Conservation (phyloP, 352 stramenopile genomes). For the Phytophthora pini region DNA sequence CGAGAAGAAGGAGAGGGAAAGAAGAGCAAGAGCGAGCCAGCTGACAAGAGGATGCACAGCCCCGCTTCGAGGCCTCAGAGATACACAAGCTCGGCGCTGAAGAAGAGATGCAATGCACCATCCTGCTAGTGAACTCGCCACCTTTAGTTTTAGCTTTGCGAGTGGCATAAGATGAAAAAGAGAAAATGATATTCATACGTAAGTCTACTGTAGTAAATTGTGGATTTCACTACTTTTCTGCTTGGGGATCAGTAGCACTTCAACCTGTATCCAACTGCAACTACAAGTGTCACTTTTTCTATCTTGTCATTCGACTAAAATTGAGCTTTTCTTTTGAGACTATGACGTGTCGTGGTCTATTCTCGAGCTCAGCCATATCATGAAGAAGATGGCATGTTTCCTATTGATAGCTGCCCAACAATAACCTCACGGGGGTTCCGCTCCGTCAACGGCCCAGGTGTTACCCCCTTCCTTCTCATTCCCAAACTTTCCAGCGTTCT, state of each 20-base stretch:
- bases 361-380: neutral
- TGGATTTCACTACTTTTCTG: neutral
- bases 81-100: slow-evolving; percentile 24
- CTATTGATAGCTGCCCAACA: slow-evolving; percentile 40
- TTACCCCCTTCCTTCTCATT: slow-evolving; percentile 22
- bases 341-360: neutral
- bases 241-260: neutral
- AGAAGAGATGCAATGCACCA: slow-evolving; percentile 16
- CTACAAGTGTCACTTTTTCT: too few relatives aligned
- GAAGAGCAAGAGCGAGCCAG: slow-evolving; percentile 33
- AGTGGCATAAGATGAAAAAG: slow-evolving; percentile 40
- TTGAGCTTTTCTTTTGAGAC: neutral
- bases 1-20: slow-evolving; percentile 30
- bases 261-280: neutral
- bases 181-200: slow-evolving; percentile 36
- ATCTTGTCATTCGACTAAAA: too few relatives aligned
- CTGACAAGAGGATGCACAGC: slow-evolving; percentile 15
- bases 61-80: slow-evolving; percentile 1
- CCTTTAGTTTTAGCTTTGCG: slow-evolving; percentile 46
- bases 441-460: slow-evolving; percentile 18
- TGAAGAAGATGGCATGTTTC: neutral
- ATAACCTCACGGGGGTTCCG: slow-evolving; percentile 3
- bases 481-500: slow-evolving; percentile 37
- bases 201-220: too few relatives aligned
- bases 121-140: slow-evolving; percentile 28